Evolutionary conservation across 129 eudicot genomes (phyloP), one percentile per base, ranked within the genome.

Genomic region (Flaveria bidentis): DNA sequence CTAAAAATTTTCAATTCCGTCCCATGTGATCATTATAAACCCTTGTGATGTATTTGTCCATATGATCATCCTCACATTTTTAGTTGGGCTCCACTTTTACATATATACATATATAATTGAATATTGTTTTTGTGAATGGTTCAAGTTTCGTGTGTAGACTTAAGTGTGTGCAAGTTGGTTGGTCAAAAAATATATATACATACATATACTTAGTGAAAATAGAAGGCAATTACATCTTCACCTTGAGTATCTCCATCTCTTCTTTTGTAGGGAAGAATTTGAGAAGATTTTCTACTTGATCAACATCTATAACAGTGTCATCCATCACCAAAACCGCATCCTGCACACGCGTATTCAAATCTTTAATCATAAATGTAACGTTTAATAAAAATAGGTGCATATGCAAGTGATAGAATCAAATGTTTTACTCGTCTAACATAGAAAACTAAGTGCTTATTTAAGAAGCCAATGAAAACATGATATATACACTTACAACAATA

Each of bases 171-270:
- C 36, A 58, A 58, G 1, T 58, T 15, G 11, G 23, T 57, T 30
- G 30, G 30, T 28, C 30, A 28, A 28, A 28, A 28, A 28, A 28
- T 28, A 30, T 30, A 30, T 3, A 30, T 4, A 30, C 36, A 30
- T 30, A 30, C 36, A 30, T 30, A 30, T 30, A 30, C 36, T 30
- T 30, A 30, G 36, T 30, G 36, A 30, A 26, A 30, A 30, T 30
- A 30, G 36, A 30, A 30, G 36, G 36, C 36, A 30, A 30, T 50
- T 67, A 51, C 25, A 74, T 41, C 22, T 75, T 82, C 82, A 88
- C 97, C 97, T 88, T 88, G 65, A 91, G 93, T 68, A 82, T 87
- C 45, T 91, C 97, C 93, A 88, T 91, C 86, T 91, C 97, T 74
- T 91, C 97, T 82, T 91, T 91, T 1, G 91, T 85, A 41, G 96